phyloP scores from a whole-genome alignment of 106 monocot species.

The Dactylorhiza incarnata region DNA sequence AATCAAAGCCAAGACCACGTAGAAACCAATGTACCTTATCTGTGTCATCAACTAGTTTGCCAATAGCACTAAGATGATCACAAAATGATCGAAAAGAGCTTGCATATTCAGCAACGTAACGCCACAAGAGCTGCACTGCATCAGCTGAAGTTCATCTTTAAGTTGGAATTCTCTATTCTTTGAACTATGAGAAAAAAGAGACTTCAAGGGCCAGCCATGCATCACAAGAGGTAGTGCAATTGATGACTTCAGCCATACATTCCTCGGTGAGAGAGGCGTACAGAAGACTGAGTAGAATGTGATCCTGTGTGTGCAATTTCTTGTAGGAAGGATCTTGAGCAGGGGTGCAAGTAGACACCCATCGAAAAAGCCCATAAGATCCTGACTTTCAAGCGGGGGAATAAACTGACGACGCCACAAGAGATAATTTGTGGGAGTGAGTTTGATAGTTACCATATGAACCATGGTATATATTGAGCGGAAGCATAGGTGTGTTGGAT shows the following conservation, averaged over 20 bases:
- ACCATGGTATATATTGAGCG: neutral
- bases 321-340: neutral
- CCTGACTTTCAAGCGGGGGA: neutral
- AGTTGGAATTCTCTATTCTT: too few species aligned
- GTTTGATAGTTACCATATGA: constrained; percentile 7
- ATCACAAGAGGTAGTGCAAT: constrained; percentile 1
- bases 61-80: too few species aligned
- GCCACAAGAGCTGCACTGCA: too few species aligned
- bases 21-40: too few species aligned
- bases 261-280: neutral
- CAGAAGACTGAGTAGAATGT: neutral
- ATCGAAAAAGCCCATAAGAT: constrained; percentile 9
- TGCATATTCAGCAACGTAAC: too few species aligned
- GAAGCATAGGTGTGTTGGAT: constrained; percentile 1
- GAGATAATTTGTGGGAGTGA: constrained; percentile 9
- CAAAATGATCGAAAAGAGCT: too few species aligned
- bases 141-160: too few species aligned
- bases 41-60: too few species aligned
- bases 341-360: neutral
- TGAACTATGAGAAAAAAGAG: too few species aligned
- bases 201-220: too few species aligned
- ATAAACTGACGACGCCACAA: constrained; percentile 1
- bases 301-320: neutral
- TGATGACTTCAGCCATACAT: constrained; percentile 3
- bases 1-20: too few species aligned